These are phyloP conservation scores for Rhipidocladum racemiflorum DNA, from an alignment of 176 grass and related monocot genomes.

Conservation along the genomic window DNA sequence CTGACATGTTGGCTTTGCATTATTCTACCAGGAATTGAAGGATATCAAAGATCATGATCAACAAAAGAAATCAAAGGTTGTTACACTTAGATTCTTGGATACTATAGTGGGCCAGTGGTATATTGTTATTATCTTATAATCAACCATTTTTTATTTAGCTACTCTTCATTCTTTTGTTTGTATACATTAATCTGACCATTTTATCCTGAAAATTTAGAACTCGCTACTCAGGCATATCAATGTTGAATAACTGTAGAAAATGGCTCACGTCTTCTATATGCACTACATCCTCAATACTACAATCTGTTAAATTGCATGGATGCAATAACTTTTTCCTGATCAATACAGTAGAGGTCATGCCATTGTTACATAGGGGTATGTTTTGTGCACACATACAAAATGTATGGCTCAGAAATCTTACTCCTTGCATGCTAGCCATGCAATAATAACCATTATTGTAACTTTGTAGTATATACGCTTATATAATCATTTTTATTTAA, in stretches of 20 bases:
- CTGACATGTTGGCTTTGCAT: constrained; percentile 37
- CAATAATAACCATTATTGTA: constrained; percentile 9
- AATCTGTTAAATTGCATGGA: background rate
- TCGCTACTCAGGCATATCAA: constrained; percentile 6
- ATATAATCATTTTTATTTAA: constrained; percentile 21
- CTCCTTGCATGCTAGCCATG: constrained; percentile 2
- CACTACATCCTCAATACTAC: constrained; percentile 6
- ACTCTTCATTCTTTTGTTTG: constrained; percentile 1
- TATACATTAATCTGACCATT: background rate
- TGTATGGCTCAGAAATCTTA: background rate
- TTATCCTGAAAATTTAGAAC: constrained; percentile 4
- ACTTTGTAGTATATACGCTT: background rate
- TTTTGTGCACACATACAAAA: background rate
- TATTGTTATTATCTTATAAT: background rate
- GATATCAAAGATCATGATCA: constrained; percentile 89
- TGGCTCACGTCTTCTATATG: background rate
- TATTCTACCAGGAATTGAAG: constrained; percentile 79
- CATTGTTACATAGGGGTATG: background rate
- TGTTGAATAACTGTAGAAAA: background rate
- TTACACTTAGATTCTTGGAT: constrained; percentile 4
- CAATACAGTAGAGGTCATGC: background rate
- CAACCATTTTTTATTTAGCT: constrained; percentile 6
- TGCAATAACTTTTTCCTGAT: background rate
- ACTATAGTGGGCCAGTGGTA: background rate
- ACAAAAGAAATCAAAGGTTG: constrained; percentile 87